These are phyloP conservation scores for Pyrenula massariospora DNA, from an alignment of 495 filamentous ascomycete genomes.

Conservation along the genomic window DNA sequence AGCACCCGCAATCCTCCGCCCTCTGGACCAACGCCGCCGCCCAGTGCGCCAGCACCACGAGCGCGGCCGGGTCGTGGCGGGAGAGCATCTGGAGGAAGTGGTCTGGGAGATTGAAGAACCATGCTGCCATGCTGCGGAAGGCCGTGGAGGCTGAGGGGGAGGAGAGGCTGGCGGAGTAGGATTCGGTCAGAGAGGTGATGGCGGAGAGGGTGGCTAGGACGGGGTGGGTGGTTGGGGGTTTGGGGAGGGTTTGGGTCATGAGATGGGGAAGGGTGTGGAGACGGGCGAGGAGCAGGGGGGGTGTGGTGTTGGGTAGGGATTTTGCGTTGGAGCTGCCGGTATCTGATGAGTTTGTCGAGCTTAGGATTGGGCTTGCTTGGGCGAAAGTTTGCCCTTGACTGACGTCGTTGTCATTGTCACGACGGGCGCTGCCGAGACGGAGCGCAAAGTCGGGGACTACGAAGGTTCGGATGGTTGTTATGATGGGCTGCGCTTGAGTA, in stretches of 20 bases:
- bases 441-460: neutral
- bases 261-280: slow-evolving; percentile 12
- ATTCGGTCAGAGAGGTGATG: slow-evolving; percentile 11
- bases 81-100: slow-evolving; percentile 4
- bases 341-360: neutral
- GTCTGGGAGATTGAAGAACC: slow-evolving; percentile 8
- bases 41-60: slow-evolving; percentile 2
- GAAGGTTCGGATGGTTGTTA: slow-evolving; percentile 2
- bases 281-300: slow-evolving; percentile 5
- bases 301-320: neutral
- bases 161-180: slow-evolving; percentile 7
- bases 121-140: slow-evolving; percentile 9
- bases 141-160: slow-evolving; percentile 4
- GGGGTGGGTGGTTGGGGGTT: slow-evolving; percentile 8
- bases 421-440: neutral
- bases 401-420: neutral
- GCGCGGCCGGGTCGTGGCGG: slow-evolving; percentile 1
- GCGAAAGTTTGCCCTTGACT: neutral
- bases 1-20: slow-evolving; percentile 1
- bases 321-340: neutral
- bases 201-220: slow-evolving; percentile 12
- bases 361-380: neutral
- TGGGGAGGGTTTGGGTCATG: slow-evolving; percentile 12
- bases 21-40: neutral
- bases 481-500: neutral